phyloP scores from a whole-genome alignment of 2,329 filamentous ascomycete species.

The Monilinia vaccinii-corymbosi region DNA sequence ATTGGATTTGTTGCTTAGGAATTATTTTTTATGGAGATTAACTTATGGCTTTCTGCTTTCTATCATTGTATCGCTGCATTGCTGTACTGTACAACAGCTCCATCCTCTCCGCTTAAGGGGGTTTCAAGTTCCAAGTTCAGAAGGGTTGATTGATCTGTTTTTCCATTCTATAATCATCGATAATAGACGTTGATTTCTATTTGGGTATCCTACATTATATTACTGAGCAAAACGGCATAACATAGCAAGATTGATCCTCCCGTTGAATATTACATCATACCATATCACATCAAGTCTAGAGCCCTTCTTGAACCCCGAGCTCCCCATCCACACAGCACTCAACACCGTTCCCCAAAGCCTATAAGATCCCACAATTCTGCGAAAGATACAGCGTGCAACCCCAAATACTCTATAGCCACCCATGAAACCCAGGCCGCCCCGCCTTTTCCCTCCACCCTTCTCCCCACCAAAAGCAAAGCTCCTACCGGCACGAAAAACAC shows the following conservation, averaged over 20 bases:
- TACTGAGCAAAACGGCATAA: neutral
- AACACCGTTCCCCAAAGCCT: neutral
- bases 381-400: neutral
- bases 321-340: too few relatives aligned
- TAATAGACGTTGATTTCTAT: too few relatives aligned
- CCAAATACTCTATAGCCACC: constrained; percentile 13
- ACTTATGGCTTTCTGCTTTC: too few relatives aligned
- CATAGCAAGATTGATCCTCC: neutral
- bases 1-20: too few relatives aligned
- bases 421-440: constrained; percentile 20
- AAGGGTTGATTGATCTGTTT: neutral
- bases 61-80: too few relatives aligned
- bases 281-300: neutral
- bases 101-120: too few relatives aligned
- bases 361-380: too few relatives aligned
- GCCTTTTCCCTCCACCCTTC: constrained; percentile 20
- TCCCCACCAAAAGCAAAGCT: constrained; percentile 21
- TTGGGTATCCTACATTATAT: neutral
- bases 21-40: too few relatives aligned
- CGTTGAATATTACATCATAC: neutral
- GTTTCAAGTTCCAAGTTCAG: too few relatives aligned
- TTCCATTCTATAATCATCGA: too few relatives aligned
- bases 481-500: constrained; percentile 20
- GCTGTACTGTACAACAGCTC: too few relatives aligned
- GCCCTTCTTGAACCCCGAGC: neutral